Conservation (phyloP, 108 stramenopile species). For the Skeletonema grethae region DNA sequence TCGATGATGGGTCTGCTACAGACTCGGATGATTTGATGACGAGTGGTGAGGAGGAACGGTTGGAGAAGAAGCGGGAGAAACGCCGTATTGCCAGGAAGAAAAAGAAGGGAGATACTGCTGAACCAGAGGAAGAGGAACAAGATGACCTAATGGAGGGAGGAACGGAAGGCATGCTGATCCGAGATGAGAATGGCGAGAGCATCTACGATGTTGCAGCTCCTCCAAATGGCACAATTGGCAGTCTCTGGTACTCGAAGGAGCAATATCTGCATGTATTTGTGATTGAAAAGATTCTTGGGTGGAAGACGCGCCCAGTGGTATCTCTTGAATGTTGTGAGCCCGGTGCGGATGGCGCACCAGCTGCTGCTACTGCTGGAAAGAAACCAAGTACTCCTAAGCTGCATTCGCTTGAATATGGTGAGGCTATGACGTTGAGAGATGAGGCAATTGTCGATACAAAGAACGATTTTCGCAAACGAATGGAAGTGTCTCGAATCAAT, state of each 20-base stretch:
- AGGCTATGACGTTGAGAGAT: conserved; percentile 54
- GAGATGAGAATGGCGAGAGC: conserved; percentile 23
- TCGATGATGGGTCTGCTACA: conserved; percentile 59
- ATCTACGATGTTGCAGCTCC: conserved; percentile 66
- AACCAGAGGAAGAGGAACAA: neutral
- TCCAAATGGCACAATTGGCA: conserved; percentile 62
- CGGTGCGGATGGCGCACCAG: conserved; percentile 4
- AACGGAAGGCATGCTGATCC: conserved; percentile 18
- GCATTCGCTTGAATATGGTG: conserved; percentile 39
- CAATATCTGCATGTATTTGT: conserved; percentile 73
- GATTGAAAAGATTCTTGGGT: conserved; percentile 80
- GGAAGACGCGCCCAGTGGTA: conserved; percentile 66
- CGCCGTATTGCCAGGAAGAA: conserved; percentile 37
- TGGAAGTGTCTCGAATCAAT: conserved; percentile 76
- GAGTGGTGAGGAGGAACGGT: conserved; percentile 43
- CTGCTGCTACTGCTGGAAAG: conserved; percentile 10
- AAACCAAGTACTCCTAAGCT: neutral
- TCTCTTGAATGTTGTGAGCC: conserved; percentile 49
- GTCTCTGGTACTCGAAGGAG: conserved; percentile 87
- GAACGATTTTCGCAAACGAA: conserved; percentile 61
- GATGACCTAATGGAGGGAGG: conserved; percentile 12
- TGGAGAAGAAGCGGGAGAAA: conserved; percentile 38
- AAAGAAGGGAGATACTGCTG: neutral
- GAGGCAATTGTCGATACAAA: conserved; percentile 55
- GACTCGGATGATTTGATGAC: conserved; percentile 66